Evolutionary conservation across 1,284 basidiomycete genomes (phyloP).

Genomic region (Puccinia coronata): DNA sequence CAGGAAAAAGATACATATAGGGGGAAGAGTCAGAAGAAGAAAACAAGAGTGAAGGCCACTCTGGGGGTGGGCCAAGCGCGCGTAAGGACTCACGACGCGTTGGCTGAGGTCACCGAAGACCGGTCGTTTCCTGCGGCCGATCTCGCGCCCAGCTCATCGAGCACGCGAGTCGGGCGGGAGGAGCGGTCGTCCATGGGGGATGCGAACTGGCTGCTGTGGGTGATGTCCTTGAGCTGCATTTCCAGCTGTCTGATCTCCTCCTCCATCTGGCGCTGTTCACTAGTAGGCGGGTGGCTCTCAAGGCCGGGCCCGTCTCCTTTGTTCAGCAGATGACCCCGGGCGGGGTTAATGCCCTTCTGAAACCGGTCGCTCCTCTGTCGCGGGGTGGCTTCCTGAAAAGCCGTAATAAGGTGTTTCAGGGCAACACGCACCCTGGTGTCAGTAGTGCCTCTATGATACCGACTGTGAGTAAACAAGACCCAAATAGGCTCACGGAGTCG

Average conservation of each 20-base stretch:
- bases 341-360: neutral
- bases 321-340: neutral
- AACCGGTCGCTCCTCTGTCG: constrained; percentile 16
- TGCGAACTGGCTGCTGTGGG: constrained; percentile 1
- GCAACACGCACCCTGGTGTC: neutral
- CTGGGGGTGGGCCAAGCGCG: neutral
- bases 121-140: neutral
- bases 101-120: constrained; percentile 6
- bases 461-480: neutral
- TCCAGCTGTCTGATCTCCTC: constrained; percentile 32
- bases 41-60: neutral
- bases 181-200: constrained; percentile 20
- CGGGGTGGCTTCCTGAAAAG: constrained; percentile 30
- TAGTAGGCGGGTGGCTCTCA: neutral
- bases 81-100: constrained; percentile 29
- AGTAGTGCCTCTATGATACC: neutral
- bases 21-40: neutral
- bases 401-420: too few species aligned
- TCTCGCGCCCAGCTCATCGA: neutral
- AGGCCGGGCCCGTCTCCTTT: neutral
- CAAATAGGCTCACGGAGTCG: neutral
- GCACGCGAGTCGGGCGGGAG: neutral
- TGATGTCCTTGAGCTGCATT: constrained; percentile 20
- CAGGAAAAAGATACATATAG: neutral
- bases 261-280: constrained; percentile 11